Evolutionary conservation across 306 rosid species (phyloP).

Genomic region (Glycine latifolia): DNA sequence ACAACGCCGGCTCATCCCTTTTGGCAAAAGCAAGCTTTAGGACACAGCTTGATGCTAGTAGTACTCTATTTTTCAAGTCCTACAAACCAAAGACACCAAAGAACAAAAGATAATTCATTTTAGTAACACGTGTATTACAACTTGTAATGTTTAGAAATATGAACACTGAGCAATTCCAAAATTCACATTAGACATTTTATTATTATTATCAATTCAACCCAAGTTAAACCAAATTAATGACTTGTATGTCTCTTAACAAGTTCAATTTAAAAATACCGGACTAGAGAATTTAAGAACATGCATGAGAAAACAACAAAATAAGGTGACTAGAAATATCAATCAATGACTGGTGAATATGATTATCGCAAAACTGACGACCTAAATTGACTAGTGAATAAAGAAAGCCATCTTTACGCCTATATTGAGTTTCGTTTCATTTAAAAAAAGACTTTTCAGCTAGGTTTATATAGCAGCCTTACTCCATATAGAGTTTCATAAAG

Average conservation of each 20-base stretch:
- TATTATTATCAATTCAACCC: no score
- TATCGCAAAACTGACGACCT: no score
- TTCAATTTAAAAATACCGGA: no score
- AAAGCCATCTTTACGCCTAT: no score
- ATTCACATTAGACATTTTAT: background rate
- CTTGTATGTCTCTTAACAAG: no score
- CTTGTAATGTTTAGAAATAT: background rate
- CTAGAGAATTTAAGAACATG: no score
- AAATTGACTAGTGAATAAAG: no score
- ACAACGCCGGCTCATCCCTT: conserved; percentile 41
- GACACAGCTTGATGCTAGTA: conserved; percentile 48
- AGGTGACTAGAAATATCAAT: no score
- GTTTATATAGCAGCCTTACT: background rate
- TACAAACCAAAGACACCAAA: conserved; percentile 18
- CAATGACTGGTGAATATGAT: no score
- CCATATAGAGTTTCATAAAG: background rate
- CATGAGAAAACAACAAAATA: no score
- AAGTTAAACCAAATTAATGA: no score
- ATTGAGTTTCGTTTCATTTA: background rate
- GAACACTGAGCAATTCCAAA: background rate
- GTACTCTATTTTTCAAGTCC: conserved; percentile 52
- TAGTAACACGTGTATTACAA: background rate
- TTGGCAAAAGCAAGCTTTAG: conserved; percentile 42
- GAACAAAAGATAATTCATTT: background rate
- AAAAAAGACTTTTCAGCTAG: background rate